Evolutionary conservation across 345 rosid species (phyloP).

Genomic region (Lumnitzera littorea): DNA sequence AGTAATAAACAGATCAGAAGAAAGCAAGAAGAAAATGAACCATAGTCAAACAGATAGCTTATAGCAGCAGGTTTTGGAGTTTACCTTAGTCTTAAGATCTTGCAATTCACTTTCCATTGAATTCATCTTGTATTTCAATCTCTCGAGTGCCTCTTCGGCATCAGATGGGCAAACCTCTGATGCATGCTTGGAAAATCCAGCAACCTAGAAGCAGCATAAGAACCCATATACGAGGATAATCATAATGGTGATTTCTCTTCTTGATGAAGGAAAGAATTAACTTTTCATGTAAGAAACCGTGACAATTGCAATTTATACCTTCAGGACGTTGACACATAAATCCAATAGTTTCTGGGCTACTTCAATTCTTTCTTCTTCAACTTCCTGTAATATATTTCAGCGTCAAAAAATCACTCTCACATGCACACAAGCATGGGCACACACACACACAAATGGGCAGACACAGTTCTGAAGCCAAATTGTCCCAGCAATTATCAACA

Average conservation of each 20-base stretch:
- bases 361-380: conserved; percentile 60
- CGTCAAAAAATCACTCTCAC: not conserved
- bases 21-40: too few relatives aligned
- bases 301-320: conserved; percentile 29
- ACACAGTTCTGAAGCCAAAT: not conserved
- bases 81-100: conserved; percentile 52
- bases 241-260: not conserved
- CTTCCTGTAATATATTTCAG: conserved; percentile 37
- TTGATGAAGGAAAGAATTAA: too few relatives aligned
- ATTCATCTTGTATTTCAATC: conserved; percentile 43
- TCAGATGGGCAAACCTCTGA: conserved; percentile 49
- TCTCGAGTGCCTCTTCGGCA: conserved; percentile 81
- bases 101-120: conserved; percentile 64
- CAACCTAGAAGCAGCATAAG: conserved; percentile 30
- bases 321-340: conserved; percentile 62
- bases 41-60: too few relatives aligned
- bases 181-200: conserved; percentile 46
- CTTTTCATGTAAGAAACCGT: not conserved
- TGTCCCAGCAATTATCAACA: not conserved
- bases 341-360: conserved; percentile 56
- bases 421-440: too few relatives aligned
- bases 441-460: not conserved
- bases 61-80: too few relatives aligned
- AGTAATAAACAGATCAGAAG: too few relatives aligned
- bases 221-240: not conserved